Evolutionary conservation across 2,329 filamentous ascomycete genomes (phyloP).

Genomic region (Alternaria novae-zelandiae): DNA sequence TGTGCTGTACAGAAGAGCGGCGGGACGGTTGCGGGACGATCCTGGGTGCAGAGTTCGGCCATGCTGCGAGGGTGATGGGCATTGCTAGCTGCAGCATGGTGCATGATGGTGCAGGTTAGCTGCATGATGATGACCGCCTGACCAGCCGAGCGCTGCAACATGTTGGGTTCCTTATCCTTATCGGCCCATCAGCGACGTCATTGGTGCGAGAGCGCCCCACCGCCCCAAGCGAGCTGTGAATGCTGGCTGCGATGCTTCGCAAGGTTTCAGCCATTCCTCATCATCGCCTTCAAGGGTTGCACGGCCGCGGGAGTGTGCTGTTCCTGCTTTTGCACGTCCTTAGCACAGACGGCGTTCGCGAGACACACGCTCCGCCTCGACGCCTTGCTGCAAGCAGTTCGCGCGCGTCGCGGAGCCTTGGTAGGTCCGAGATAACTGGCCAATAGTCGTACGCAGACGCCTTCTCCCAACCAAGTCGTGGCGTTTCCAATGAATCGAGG

Average conservation of each 20-base stretch:
- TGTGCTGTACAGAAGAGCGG: constrained; percentile 40
- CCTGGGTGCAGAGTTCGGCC: constrained; percentile 38
- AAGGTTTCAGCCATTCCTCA: constrained; percentile 18
- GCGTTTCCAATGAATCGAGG: constrained; percentile 18
- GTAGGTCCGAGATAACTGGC: constrained; percentile 6
- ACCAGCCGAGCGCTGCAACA: constrained; percentile 15
- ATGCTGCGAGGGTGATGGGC: constrained; percentile 34
- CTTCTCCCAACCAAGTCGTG: constrained; percentile 5
- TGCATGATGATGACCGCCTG: constrained; percentile 20
- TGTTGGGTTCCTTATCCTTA: constrained; percentile 30
- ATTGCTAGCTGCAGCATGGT: constrained; percentile 37
- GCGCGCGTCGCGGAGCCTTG: neutral
- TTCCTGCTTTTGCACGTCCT: constrained; percentile 19
- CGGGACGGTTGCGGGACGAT: constrained; percentile 48
- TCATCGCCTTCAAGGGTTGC: constrained; percentile 13
- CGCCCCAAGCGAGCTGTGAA: constrained; percentile 19
- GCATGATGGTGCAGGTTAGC: constrained; percentile 1
- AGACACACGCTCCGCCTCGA: constrained; percentile 15
- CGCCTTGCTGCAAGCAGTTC: constrained; percentile 2
- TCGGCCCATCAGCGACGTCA: constrained; percentile 28
- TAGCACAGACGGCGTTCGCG: constrained; percentile 10
- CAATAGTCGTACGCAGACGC: constrained; percentile 11
- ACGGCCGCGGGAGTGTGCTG: constrained; percentile 21
- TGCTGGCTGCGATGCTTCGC: constrained; percentile 2
- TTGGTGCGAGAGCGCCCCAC: constrained; percentile 20